phyloP scores from a whole-genome alignment of 176 grass and related monocot genomes.

The Ananas comosus region DNA sequence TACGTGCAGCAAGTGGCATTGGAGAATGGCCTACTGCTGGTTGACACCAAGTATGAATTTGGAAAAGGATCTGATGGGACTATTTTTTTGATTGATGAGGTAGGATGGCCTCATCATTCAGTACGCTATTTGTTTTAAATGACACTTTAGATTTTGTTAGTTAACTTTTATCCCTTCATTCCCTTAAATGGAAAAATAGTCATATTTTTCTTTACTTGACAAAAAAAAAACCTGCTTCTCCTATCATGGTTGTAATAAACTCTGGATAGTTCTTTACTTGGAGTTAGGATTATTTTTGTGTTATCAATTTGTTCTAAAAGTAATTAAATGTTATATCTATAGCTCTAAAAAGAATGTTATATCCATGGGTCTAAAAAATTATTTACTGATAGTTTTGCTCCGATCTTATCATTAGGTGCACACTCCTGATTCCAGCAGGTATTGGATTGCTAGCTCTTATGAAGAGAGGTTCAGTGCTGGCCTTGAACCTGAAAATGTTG shows the following conservation, averaged over 20 bases:
- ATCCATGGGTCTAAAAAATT: background rate
- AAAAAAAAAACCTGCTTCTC: too few species aligned
- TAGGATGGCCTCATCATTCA: slow-evolving; percentile 4
- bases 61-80: slow-evolving; percentile 77
- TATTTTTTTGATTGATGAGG: slow-evolving; percentile 92
- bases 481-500: slow-evolving; percentile 93
- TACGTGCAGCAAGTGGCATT: slow-evolving; percentile 68
- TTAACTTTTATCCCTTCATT: background rate
- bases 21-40: slow-evolving; percentile 74
- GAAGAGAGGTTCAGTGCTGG: slow-evolving; percentile 59
- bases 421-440: slow-evolving; percentile 94
- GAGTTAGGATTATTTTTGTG: too few species aligned
- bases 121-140: background rate
- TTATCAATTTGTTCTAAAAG: too few species aligned
- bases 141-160: background rate
- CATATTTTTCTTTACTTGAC: too few species aligned
- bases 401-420: slow-evolving; percentile 55
- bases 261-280: too few species aligned
- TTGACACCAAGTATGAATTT: slow-evolving; percentile 97
- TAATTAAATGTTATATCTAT: background rate
- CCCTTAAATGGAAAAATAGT: background rate
- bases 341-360: background rate
- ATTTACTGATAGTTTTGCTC: background rate
- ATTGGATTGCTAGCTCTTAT: slow-evolving; percentile 92
- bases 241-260: too few species aligned